These are phyloP conservation scores for Penicillium oxalicum DNA, from an alignment of 2,329 filamentous ascomycete genomes.

Conservation along the genomic window DNA sequence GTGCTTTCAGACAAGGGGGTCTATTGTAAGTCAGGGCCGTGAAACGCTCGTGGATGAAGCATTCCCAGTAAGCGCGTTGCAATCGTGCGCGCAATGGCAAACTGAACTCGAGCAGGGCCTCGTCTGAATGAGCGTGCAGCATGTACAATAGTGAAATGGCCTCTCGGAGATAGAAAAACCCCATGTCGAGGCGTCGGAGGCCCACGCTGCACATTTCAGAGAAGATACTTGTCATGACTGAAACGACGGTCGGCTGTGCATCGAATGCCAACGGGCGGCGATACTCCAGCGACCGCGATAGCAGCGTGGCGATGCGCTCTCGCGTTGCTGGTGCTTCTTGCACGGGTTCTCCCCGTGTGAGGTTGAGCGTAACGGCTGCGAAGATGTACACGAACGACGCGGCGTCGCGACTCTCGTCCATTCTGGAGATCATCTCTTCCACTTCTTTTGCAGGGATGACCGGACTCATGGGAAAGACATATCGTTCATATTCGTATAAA, in stretches of 20 bases:
- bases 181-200: constrained; percentile 44
- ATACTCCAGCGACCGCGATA: constrained; percentile 31
- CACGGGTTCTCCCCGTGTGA: constrained; percentile 29
- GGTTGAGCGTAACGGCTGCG: constrained; percentile 42
- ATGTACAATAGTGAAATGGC: constrained; percentile 44
- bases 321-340: constrained; percentile 22
- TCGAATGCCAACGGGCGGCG: constrained; percentile 35
- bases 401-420: constrained; percentile 36
- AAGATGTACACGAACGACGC: constrained; percentile 43
- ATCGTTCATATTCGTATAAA: constrained; percentile 42
- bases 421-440: constrained; percentile 25
- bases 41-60: constrained; percentile 54
- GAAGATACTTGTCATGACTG: constrained; percentile 49
- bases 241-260: constrained; percentile 40
- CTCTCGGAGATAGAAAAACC: constrained; percentile 49
- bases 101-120: constrained; percentile 27
- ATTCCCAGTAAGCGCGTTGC: constrained; percentile 52
- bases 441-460: constrained; percentile 42
- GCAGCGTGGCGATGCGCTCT: constrained; percentile 22
- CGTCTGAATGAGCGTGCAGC: constrained; percentile 40
- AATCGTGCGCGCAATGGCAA: constrained; percentile 37
- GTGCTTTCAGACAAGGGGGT: constrained; percentile 36
- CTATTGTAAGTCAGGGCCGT: constrained; percentile 49
- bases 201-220: constrained; percentile 50
- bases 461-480: constrained; percentile 46